Evolutionary conservation across 257 asterid species (phyloP), one percentile per base, ranked within the genome.

Genomic region (Solanum chaucha): DNA sequence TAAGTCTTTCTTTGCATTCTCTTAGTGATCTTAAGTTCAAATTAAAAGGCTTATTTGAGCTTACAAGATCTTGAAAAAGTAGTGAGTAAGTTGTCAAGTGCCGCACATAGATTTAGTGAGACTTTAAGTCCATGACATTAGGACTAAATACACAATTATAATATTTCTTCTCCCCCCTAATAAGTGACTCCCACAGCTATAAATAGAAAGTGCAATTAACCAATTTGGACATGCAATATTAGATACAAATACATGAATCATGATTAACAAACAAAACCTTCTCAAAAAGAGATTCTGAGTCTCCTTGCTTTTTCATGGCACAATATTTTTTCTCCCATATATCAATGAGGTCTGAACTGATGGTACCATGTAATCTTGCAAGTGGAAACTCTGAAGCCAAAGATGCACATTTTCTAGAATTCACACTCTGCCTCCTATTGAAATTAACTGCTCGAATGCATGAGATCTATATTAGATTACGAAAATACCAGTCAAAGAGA

Each of bases 141-240:
- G 0, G 89, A 88, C 86, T 83, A 78, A 20, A 30, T 82, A 88
- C 91, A 34, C 90, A 88, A 83, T 87, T 92, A 32, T 86, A 86
- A 71, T 89, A 88, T 84, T 83, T 87, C 41, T 36, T 88, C 90
- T 89, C 92, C 86, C 91, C 91, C 6, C 8, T 85, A 87, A 89
- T 86, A 44, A 95, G 95, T 48, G 99, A 93, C 90, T 95, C 93
- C 59, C 98, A 94, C 86, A 96, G 86, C 99, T 96, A 96, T 89
- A 92, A 88, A 89, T 61, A 81, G 83, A 36, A 87, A 73, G 82
- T 85, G 17, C 84, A 88, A 41, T 70, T 65, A 74, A 77, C 35
- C 20, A 58, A 89, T 81, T 77, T 20, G 17, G 64, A 77, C 36
- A 41, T 24, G 46, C 19, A n/a, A 40, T 24, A 26, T 8, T 40